A percentile compares a stretch with the other conserved stretches of the same genome.
phyloP scores from a whole-genome alignment of 1,284 basidiomycete genomes.

The Trichosporon coremiiforme region DNA sequence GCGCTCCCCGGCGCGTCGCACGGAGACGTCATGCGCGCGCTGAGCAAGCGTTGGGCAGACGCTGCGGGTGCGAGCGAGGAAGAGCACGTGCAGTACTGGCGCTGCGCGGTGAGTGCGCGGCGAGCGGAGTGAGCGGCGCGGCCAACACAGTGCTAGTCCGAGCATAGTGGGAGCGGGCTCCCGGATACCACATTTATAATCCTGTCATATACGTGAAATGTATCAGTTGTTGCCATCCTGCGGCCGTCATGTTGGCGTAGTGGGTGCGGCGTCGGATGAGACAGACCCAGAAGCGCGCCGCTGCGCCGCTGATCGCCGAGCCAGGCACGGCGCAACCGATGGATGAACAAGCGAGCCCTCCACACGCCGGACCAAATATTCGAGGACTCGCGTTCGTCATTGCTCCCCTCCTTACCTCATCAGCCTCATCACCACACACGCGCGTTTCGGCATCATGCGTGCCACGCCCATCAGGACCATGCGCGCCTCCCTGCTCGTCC shows the following conservation, averaged over 20 bases:
- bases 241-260: too few relatives aligned
- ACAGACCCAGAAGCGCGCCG: too few relatives aligned
- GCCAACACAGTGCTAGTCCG: background rate
- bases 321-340: too few relatives aligned
- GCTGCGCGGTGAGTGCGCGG: background rate
- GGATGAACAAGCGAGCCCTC: too few relatives aligned
- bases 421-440: too few relatives aligned
- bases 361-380: slow-evolving; percentile 14
- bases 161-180: background rate
- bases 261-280: background rate
- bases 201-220: background rate
- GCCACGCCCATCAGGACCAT: too few relatives aligned
- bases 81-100: slow-evolving; percentile 30
- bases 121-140: too few relatives aligned
- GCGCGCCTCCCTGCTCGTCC: background rate
- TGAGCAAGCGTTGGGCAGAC: slow-evolving; percentile 48
- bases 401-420: too few relatives aligned
- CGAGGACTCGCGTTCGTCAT: background rate
- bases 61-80: slow-evolving; percentile 29
- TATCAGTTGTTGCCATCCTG: background rate
- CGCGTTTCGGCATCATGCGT: too few relatives aligned
- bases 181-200: background rate
- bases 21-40: slow-evolving; percentile 51
- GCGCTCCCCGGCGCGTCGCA: slow-evolving; percentile 43
- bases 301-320: background rate